Evolutionary conservation across 495 filamentous ascomycete genomes (phyloP), one percentile per base, ranked within the genome.

Genomic region (Hypoxylon cercidicola): DNA sequence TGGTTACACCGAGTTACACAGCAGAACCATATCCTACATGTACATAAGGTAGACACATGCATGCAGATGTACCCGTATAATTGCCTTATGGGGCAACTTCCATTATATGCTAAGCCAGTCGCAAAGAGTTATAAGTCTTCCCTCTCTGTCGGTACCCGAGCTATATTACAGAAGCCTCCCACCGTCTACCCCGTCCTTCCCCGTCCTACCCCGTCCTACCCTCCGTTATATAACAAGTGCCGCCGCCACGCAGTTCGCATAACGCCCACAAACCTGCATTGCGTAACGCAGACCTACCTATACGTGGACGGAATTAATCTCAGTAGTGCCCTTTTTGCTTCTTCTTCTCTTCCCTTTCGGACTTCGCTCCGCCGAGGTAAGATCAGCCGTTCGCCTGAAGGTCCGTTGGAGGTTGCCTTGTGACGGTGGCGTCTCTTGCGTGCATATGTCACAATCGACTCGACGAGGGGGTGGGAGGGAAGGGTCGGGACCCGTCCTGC

Each of bases 401-500:
- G 23, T 11, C 30, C 18, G 21, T 47, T 51, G 63, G 57, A 56
- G 47, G 56, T 62, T 54, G 30, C 64, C 5, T 46, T 40, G 57
- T 55, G 41, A 41, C 18, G 28, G 47, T 63, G 55, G 60, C 55
- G 25, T 60, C 25, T 28, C 50, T 45, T 50, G 21, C 59, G 37
- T 68, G 54, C 59, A 59, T 58, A 48, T 45, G 39, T 39, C 52
- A 56, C 30, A 30, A 40, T 45, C 55, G 54, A 62, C 13, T 41
- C 12, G n/a, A 41, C 2, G 16, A 41, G 39, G n/a, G 65, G 53
- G 35, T 49, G 41, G 35, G 53, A 30, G 30, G 49, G 32, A 15
- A 47, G 51, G 47, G 3, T 43, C 30, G 62, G 52, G 64, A 53
- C 47, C 65, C 65, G 55, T 68, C 60, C 54, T 60, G 58, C 60